Conservation (phyloP, 2,329 filamentous ascomycete species). For the Bimuria novae-zelandiae region DNA sequence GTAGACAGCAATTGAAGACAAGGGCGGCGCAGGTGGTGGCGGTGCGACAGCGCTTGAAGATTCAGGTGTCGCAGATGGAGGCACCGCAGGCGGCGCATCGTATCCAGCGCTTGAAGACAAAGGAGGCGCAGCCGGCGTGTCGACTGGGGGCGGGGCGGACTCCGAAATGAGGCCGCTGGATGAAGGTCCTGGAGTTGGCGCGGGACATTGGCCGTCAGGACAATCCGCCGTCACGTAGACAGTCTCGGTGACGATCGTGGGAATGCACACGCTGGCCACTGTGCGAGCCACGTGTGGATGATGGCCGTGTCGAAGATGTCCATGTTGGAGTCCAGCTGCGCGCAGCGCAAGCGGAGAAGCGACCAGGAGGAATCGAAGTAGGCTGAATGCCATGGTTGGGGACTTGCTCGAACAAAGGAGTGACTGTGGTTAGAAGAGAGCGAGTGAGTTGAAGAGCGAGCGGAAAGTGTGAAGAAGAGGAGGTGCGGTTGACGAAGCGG, state of each 20-base stretch:
- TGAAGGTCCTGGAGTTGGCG: not conserved
- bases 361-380: not conserved
- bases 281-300: not conserved
- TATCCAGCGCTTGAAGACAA: no score
- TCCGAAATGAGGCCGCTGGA: not conserved
- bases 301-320: not conserved
- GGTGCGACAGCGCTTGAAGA: no score
- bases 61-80: not conserved
- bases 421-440: constrained; percentile 4
- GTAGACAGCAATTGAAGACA: no score
- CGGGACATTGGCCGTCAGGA: not conserved
- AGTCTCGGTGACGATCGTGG: constrained; percentile 18
- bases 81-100: not conserved
- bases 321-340: not conserved
- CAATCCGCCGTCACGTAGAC: constrained; percentile 11
- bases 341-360: not conserved
- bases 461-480: not conserved
- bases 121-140: not conserved
- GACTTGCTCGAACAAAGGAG: not conserved
- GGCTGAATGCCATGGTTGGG: not conserved
- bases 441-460: not conserved
- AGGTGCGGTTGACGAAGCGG: not conserved
- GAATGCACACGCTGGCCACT: constrained; percentile 1
- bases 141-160: not conserved
- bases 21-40: not conserved